phyloP scores from a whole-genome alignment of 2,329 filamentous ascomycete species.

The Ophiocordyceps australis region DNA sequence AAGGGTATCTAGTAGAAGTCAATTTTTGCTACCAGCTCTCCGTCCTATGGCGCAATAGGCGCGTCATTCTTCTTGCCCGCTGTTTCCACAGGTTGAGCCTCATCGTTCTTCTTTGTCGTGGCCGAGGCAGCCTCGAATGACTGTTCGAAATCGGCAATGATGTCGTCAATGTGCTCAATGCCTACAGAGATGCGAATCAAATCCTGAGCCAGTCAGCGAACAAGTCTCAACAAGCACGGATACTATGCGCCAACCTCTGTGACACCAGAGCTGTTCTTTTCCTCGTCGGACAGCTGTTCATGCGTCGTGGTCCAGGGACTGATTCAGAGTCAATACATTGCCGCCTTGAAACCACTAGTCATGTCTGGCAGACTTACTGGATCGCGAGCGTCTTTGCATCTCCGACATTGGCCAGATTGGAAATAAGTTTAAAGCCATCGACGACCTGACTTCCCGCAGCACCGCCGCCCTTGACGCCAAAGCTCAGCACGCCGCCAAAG shows the following conservation, averaged over 20 bases:
- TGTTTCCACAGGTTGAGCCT: conserved; percentile 7
- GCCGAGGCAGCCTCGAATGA: conserved; percentile 49
- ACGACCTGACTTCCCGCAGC: conserved; percentile 75
- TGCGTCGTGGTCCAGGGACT: conserved; percentile 85
- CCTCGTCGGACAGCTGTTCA: conserved; percentile 72
- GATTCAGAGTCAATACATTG: background rate
- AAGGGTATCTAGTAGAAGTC: too few species aligned
- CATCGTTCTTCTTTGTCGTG: conserved; percentile 16
- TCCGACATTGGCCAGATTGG: conserved; percentile 89
- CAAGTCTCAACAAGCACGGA: background rate
- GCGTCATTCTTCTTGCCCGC: conserved; percentile 18
- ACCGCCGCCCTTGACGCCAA: conserved; percentile 81
- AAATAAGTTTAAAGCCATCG: conserved; percentile 87
- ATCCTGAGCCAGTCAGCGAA: conserved; percentile 29
- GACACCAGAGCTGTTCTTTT: conserved; percentile 65
- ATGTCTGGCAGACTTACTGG: conserved; percentile 26
- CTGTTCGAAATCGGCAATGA: conserved; percentile 89
- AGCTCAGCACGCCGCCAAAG: conserved; percentile 79
- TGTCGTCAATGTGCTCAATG: conserved; percentile 93
- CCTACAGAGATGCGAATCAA: conserved; percentile 91
- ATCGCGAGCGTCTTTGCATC: conserved; percentile 92
- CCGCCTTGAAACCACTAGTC: background rate
- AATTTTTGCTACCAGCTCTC: too few species aligned
- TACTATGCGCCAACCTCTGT: conserved; percentile 38
- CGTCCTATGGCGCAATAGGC: conserved; percentile 12